A percentile compares a stretch with the other conserved stretches of the same genome.
These are phyloP conservation scores for Polychaeton citri DNA, from an alignment of 2,329 filamentous ascomycete species.

Conservation along the genomic window DNA sequence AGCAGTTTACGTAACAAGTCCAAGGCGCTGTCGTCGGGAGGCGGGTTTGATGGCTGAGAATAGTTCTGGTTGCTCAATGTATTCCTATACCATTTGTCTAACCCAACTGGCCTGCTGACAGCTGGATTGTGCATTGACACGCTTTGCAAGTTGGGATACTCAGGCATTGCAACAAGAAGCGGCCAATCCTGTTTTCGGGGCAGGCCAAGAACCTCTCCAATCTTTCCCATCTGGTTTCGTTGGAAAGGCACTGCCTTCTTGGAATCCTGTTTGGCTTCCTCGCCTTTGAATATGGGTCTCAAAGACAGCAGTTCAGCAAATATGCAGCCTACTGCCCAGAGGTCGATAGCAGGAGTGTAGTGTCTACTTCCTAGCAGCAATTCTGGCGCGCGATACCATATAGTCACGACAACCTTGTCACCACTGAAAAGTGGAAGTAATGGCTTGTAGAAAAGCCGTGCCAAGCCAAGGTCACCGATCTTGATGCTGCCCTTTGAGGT, in stretches of 20 bases:
- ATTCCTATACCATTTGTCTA: conserved; percentile 55
- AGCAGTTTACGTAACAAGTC: conserved; percentile 69
- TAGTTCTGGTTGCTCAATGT: conserved; percentile 36
- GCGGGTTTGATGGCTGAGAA: conserved; percentile 14
- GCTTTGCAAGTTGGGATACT: conserved; percentile 42
- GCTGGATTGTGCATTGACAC: conserved; percentile 33
- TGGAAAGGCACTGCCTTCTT: conserved; percentile 98
- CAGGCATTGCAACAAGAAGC: conserved; percentile 69
- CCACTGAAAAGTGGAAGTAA: conserved; percentile 82
- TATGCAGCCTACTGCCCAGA: conserved; percentile 97
- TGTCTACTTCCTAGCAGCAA: conserved; percentile 84
- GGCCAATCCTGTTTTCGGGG: conserved; percentile 86
- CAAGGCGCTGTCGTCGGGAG: conserved; percentile 53
- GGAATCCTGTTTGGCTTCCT: conserved; percentile 96
- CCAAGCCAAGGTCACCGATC: conserved; percentile 87
- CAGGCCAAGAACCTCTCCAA: conserved; percentile 88
- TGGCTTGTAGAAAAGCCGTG: conserved; percentile 86
- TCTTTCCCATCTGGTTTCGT: conserved; percentile 97
- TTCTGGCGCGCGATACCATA: conserved; percentile 96
- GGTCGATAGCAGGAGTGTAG: conserved; percentile 91
- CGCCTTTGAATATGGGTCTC: conserved; percentile 92
- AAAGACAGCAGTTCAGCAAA: conserved; percentile 87
- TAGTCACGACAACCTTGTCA: conserved; percentile 97
- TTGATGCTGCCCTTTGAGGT: conserved; percentile 81
- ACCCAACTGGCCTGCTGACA: conserved; percentile 39